Evolutionary conservation across 768 basidiomycete genomes (phyloP).

Genomic region (Thelephora ganbajun): DNA sequence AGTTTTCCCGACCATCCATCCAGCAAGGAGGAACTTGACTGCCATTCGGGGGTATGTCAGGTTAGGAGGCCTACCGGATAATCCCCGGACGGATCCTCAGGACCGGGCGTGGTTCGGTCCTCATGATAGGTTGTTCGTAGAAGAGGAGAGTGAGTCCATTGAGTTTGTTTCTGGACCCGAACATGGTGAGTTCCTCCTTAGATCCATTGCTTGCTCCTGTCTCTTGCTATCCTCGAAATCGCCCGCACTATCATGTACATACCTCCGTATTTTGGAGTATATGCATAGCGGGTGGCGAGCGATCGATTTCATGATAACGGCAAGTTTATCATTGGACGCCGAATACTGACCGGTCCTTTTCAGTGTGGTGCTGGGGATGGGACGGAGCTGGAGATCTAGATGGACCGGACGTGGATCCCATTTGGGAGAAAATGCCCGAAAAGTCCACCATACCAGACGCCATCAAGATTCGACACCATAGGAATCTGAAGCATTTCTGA

Average conservation of each 20-base stretch:
- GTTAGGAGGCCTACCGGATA: constrained; percentile 93
- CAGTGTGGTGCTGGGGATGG: constrained; percentile 99
- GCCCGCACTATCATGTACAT: constrained; percentile 2
- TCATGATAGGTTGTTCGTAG: constrained; percentile 85
- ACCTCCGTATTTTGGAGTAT: not conserved
- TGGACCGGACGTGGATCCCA: constrained; percentile 94
- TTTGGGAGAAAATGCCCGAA: constrained; percentile 82
- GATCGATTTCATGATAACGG: not conserved
- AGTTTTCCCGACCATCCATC: constrained; percentile 94
- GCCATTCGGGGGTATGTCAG: constrained; percentile 89
- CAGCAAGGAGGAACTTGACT: constrained; percentile 79
- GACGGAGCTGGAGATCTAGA: constrained; percentile 97
- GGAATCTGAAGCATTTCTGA: constrained; percentile 5
- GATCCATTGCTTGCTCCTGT: too few relatives aligned
- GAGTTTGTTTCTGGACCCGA: constrained; percentile 73
- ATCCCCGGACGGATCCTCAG: constrained; percentile 93
- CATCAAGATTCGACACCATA: constrained; percentile 58
- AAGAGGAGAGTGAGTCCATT: constrained; percentile 71
- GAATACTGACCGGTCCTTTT: not conserved
- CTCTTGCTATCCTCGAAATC: not conserved
- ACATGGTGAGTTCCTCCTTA: constrained; percentile 46
- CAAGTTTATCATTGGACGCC: not conserved
- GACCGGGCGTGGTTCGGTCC: constrained; percentile 98
- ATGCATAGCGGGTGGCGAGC: not conserved
- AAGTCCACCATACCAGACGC: constrained; percentile 41